These are phyloP conservation scores for Singerocomus rubriflavus DNA, from an alignment of 1,284 basidiomycete species.

Conservation along the genomic window DNA sequence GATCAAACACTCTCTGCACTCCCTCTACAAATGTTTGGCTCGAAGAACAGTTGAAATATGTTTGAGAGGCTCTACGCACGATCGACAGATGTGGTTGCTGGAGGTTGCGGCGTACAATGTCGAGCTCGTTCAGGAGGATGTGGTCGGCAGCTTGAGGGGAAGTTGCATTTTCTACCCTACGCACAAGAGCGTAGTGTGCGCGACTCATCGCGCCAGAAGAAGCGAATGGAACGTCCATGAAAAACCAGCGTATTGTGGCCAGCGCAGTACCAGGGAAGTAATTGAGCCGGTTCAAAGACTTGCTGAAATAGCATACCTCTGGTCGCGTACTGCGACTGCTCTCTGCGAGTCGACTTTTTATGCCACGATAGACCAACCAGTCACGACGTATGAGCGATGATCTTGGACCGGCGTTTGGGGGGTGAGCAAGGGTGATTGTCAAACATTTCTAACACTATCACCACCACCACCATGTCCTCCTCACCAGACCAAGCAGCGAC, in stretches of 20 bases:
- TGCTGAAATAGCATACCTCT: conserved; percentile 19
- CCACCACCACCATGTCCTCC: conserved; percentile 23
- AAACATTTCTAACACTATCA: conserved; percentile 7
- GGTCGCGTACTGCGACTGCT: conserved; percentile 10
- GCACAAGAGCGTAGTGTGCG: conserved; percentile 68
- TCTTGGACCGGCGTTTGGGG: not conserved
- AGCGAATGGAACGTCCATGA: conserved; percentile 70
- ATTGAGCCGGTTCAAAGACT: not conserved
- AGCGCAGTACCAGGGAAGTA: not conserved
- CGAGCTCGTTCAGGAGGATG: conserved; percentile 54
- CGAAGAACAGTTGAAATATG: conserved; percentile 7
- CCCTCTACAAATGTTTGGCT: conserved; percentile 40
- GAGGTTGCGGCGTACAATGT: conserved; percentile 50
- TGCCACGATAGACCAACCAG: not conserved
- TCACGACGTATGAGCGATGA: conserved; percentile 1
- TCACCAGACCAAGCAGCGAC: conserved; percentile 30
- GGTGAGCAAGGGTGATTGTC: not conserved
- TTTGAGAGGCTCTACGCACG: conserved; percentile 39
- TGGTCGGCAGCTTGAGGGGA: conserved; percentile 57
- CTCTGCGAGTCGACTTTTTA: not conserved
- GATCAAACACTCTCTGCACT: conserved; percentile 60
- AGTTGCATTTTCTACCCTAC: conserved; percentile 59
- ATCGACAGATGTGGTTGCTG: conserved; percentile 44
- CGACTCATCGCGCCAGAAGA: conserved; percentile 73
- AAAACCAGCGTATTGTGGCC: not conserved